Base-by-base conservation (phyloP, 495 filamentous ascomycete species). In the Penicillium coffeae region DNA sequence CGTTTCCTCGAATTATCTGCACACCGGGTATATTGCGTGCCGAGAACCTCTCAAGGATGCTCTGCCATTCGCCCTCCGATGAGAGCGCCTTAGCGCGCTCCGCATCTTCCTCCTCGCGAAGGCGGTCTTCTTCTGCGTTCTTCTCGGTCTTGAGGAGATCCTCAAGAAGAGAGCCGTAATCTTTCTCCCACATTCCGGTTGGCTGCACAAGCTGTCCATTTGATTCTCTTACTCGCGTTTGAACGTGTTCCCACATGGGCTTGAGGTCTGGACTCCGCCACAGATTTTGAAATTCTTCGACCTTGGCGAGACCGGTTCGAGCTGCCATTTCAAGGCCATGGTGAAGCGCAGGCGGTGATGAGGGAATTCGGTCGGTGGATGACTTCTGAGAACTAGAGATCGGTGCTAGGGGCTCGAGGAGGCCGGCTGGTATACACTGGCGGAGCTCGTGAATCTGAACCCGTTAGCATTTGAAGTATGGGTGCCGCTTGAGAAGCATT, bases 371-470 rank as follows among this genome's bases (percentile, higher is more conserved):
- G 8, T 50, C 54, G 15, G 47, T 30, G 3, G 42, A 18, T 15
- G 56, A 35, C 5, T 52, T 54, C 7, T 52, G 38, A 15, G 66
- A 61, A 18, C 67, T 66, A 22, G 64, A 46, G 15, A 67, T 63
- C 1, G 66, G 63, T 2, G 48, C 48, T 7, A 75, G 27, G 8
- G 72, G 70, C 12, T 65, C 66, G 30, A 75, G 44, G 6, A 72
- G 45, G 0, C 70, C 63, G 3, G 63, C 62, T 0, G 72, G 72
- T 9, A 75, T 56, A n/a, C 72, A 50, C 13, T 62, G 59, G 33
- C 72, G 72, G 21, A 75, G 53, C 50, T 68, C 60, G 51, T 75
- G 72, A 39, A 75, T 68, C 70, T 75, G 10, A 37, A 30, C 25
- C 4, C 10, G 25, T 10, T 30, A 5, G 25, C 25, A 30, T 9